A percentile compares a stretch with the other conserved stretches of the same genome.
phyloP scores from a whole-genome alignment of 352 stramenopile species.

The Globisporangium canariense region DNA sequence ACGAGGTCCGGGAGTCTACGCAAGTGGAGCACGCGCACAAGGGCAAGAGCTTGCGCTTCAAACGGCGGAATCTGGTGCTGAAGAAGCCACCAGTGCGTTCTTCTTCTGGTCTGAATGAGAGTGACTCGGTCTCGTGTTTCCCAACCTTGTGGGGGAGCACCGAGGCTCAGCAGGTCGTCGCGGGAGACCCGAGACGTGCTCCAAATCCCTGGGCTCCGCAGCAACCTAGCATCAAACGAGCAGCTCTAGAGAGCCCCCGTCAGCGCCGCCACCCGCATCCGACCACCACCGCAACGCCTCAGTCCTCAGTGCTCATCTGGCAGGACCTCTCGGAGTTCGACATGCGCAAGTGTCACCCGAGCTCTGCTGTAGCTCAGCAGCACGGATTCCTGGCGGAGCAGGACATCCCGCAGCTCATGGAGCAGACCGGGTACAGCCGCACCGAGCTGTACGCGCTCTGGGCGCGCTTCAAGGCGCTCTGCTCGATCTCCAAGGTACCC shows the following conservation, averaged over 20 bases:
- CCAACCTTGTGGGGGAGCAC: conserved; percentile 17
- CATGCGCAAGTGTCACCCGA: conserved; percentile 30
- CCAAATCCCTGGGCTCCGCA: neutral
- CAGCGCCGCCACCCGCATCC: neutral
- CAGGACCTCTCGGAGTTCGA: conserved; percentile 25
- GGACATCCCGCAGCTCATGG: conserved; percentile 41
- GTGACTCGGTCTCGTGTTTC: conserved; percentile 13
- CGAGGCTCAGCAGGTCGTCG: neutral
- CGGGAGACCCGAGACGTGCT: neutral
- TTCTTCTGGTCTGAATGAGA: neutral
- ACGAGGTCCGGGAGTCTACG: neutral
- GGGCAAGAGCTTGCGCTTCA: conserved; percentile 1
- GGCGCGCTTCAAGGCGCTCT: conserved; percentile 71
- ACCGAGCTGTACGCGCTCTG: conserved; percentile 65
- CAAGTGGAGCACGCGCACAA: neutral
- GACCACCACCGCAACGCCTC: neutral
- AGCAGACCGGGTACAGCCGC: conserved; percentile 50
- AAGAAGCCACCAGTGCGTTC: neutral
- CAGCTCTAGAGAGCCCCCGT: neutral
- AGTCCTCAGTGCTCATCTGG: conserved; percentile 10
- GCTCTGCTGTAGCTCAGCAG: conserved; percentile 29
- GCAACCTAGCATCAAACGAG: neutral
- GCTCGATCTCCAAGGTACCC: conserved; percentile 43
- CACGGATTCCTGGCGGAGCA: conserved; percentile 64
- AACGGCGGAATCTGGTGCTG: neutral